Percentiles rank a stretch among this genome's conserved stretches.
Evolutionary conservation across 225 moss, liverwort and hornwort species (phyloP).

Genomic region (Rhytidiadelphus loreus): DNA sequence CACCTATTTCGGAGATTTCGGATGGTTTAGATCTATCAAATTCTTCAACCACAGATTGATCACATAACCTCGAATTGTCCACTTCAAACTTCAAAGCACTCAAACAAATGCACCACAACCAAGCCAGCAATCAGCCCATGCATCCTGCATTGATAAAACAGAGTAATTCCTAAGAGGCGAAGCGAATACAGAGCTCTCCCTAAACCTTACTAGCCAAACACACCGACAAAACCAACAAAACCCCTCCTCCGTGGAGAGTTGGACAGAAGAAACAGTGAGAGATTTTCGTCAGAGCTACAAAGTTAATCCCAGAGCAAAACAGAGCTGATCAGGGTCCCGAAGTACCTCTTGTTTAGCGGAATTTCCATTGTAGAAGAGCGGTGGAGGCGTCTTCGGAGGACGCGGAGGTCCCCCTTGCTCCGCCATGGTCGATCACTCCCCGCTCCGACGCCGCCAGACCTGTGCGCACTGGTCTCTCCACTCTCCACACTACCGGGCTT

Average conservation of each 20-base stretch:
- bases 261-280: background rate
- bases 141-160: conserved; percentile 5
- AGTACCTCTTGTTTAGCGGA: background rate
- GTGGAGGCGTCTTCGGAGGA: conserved; percentile 3
- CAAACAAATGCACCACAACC: background rate
- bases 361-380: background rate
- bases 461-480: background rate
- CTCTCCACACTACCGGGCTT: background rate
- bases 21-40: background rate
- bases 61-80: background rate
- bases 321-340: background rate
- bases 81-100: background rate
- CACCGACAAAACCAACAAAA: background rate
- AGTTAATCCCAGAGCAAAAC: background rate
- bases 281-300: background rate
- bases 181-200: background rate
- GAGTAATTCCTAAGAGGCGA: background rate
- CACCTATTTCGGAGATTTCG: background rate
- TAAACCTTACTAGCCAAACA: background rate
- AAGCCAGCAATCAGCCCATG: background rate
- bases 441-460: conserved; percentile 5
- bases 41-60: conserved; percentile 22
- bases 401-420: conserved; percentile 26
- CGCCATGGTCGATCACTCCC: conserved; percentile 30
- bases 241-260: background rate